Conservation (phyloP, 495 filamentous ascomycete species). For the Hypoxylon fragiforme region DNA sequence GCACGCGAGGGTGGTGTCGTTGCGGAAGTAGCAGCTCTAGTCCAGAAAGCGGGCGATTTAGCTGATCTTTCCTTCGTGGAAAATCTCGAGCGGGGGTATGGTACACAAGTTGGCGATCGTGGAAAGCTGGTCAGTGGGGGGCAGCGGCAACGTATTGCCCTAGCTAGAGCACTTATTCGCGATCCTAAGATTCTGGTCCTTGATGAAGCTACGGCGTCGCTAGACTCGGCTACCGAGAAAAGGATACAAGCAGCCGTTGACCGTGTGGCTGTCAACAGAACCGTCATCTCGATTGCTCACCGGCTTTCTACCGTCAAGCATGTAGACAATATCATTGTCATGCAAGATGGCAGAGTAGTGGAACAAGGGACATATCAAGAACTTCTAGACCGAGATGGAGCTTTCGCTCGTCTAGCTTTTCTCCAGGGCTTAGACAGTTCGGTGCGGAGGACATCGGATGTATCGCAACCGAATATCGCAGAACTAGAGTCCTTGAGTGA, state of each 20-base stretch:
- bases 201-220: slow-evolving; percentile 56
- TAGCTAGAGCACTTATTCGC: slow-evolving; percentile 52
- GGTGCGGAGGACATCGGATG: slow-evolving; percentile 5
- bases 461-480: slow-evolving; percentile 5
- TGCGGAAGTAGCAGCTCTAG: slow-evolving; percentile 31
- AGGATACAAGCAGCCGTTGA: slow-evolving; percentile 37
- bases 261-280: slow-evolving; percentile 41
- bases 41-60: slow-evolving; percentile 31
- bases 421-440: slow-evolving; percentile 33
- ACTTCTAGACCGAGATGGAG: slow-evolving; percentile 43
- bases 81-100: slow-evolving; percentile 41
- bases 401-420: slow-evolving; percentile 36
- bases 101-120: slow-evolving; percentile 49
- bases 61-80: slow-evolving; percentile 43
- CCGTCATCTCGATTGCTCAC: slow-evolving; percentile 51
- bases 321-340: slow-evolving; percentile 46
- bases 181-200: slow-evolving; percentile 51
- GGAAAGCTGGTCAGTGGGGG: slow-evolving; percentile 54
- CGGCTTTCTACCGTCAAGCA: slow-evolving; percentile 45
- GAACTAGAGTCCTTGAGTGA: slow-evolving; percentile 13
- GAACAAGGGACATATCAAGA: slow-evolving; percentile 42
- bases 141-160: slow-evolving; percentile 62
- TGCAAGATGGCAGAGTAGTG: slow-evolving; percentile 41
- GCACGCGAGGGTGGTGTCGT: slow-evolving; percentile 25
- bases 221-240: slow-evolving; percentile 40